Conservation (phyloP, 495 filamentous ascomycete genomes). For the Penicillium tannophilum region DNA sequence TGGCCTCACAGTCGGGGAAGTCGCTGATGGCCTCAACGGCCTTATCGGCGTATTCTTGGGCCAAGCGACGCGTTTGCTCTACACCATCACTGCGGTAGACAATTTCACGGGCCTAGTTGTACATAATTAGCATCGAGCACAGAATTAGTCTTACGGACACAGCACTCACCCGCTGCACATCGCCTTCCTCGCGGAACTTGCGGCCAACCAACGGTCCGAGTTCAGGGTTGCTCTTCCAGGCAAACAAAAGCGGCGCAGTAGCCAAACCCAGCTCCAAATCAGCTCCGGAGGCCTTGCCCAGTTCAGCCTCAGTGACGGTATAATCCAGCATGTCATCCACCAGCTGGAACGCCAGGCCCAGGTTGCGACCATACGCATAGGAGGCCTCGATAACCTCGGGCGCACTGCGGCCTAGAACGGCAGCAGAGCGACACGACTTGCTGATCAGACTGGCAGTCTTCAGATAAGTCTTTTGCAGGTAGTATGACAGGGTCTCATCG, state of each 20-base stretch:
- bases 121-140: constrained; percentile 7
- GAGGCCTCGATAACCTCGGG: constrained; percentile 84
- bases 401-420: constrained; percentile 77
- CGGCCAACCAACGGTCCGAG: constrained; percentile 87
- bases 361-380: constrained; percentile 86
- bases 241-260: constrained; percentile 93
- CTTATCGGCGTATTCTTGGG: constrained; percentile 85
- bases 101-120: constrained; percentile 75
- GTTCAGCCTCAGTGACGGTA: constrained; percentile 76
- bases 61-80: constrained; percentile 84
- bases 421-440: constrained; percentile 90
- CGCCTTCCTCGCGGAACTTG: constrained; percentile 82
- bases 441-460: constrained; percentile 95
- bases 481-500: constrained; percentile 86
- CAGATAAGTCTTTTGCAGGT: constrained; percentile 98
- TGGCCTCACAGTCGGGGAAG: constrained; percentile 92
- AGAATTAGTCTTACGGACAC: neutral
- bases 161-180: constrained; percentile 72
- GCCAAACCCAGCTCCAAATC: constrained; percentile 93
- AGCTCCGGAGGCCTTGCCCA: constrained; percentile 93
- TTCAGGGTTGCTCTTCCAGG: constrained; percentile 87
- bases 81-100: constrained; percentile 83
- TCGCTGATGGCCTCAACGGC: constrained; percentile 77
- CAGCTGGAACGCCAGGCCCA: constrained; percentile 95
- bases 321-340: constrained; percentile 99